These are phyloP conservation scores for Globisporangium iwayamae DNA, from an alignment of 352 stramenopile species.

Conservation along the genomic window DNA sequence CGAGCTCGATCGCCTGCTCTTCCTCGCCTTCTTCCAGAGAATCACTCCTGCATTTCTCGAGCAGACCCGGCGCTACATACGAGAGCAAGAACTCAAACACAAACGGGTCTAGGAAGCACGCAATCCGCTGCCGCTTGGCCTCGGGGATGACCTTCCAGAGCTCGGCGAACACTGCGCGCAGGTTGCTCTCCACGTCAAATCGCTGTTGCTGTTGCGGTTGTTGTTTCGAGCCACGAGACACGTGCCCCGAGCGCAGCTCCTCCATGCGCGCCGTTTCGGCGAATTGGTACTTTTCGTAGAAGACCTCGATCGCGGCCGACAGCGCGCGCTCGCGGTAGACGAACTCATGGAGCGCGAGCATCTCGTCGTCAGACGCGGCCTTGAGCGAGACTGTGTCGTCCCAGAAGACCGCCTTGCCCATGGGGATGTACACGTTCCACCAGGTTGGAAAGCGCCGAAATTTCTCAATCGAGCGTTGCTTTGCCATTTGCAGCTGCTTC, in stretches of 20 bases:
- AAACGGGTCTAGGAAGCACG: constrained; percentile 61
- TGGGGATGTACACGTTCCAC: constrained; percentile 59
- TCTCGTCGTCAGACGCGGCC: constrained; percentile 46
- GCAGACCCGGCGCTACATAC: constrained; percentile 35
- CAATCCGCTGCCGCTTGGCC: constrained; percentile 37
- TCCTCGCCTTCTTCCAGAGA: constrained; percentile 14
- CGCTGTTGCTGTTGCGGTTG: constrained; percentile 12
- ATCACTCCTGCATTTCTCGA: constrained; percentile 17
- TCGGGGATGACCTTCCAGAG: constrained; percentile 60
- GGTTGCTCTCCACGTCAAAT: constrained; percentile 37
- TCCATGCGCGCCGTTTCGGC: constrained; percentile 71
- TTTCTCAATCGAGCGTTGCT: constrained; percentile 42
- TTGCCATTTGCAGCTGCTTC: constrained; percentile 9
- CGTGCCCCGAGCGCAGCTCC: constrained; percentile 55
- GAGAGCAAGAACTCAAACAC: constrained; percentile 56
- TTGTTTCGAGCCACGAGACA: background rate
- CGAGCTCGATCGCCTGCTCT: constrained; percentile 45
- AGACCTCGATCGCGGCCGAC: constrained; percentile 45
- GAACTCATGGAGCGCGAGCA: constrained; percentile 37
- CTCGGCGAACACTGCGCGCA: constrained; percentile 43
- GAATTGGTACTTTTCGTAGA: constrained; percentile 79
- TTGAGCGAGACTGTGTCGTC: constrained; percentile 58
- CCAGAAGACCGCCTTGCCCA: constrained; percentile 67
- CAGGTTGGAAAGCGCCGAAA: constrained; percentile 44
- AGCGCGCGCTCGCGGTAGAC: constrained; percentile 45